Conservation (phyloP, 2,329 filamentous ascomycete species). For the Ceratocystis huliohia region DNA sequence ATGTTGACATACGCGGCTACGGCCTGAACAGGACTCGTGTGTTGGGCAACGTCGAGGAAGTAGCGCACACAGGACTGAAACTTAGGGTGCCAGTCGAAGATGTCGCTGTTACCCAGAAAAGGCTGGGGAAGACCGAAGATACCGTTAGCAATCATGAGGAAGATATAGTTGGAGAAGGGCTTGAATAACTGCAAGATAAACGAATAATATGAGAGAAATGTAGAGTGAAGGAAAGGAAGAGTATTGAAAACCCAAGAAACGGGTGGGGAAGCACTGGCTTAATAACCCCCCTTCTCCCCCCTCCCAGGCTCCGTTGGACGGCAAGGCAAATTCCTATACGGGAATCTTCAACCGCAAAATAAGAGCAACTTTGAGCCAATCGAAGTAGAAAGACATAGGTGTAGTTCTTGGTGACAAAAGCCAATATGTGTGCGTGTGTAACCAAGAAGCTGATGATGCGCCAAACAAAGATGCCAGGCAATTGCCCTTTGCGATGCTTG, state of each 20-base stretch:
- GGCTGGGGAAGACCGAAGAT: constrained; percentile 10
- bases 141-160: constrained; percentile 4
- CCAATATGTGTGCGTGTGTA: not conserved
- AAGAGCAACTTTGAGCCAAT: not conserved
- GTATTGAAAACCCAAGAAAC: not conserved
- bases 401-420: not conserved
- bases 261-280: not conserved
- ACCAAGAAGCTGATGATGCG: not conserved
- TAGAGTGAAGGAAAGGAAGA: not conserved
- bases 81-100: constrained; percentile 85
- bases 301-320: not conserved
- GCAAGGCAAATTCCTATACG: not conserved
- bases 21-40: constrained; percentile 69
- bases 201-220: not conserved
- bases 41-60: constrained; percentile 84
- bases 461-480: not conserved
- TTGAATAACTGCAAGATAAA: not conserved
- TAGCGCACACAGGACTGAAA: constrained; percentile 83
- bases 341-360: not conserved
- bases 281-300: not conserved
- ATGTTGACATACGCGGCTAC: constrained; percentile 89
- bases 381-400: not conserved
- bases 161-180: not conserved
- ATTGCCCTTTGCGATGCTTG: not conserved
- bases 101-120: constrained; percentile 43